Conservation (phyloP, 2,329 filamentous ascomycete species). For the Ascochyta viciae-villosae region DNA sequence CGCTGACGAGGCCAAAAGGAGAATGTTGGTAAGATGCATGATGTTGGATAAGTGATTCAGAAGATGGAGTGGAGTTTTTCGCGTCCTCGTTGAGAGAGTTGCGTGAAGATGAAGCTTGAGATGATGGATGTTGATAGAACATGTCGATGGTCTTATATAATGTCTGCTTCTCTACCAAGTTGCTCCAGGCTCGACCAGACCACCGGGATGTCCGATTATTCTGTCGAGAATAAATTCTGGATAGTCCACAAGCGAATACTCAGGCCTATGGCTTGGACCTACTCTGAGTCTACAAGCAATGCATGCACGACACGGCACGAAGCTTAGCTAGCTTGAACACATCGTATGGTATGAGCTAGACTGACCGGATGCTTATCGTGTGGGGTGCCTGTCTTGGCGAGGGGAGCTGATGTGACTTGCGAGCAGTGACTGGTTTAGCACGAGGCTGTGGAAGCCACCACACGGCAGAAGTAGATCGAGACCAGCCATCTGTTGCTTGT, state of each 20-base stretch:
- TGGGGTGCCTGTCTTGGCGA: background rate
- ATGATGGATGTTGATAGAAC: background rate
- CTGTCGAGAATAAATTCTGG: background rate
- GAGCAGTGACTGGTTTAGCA: background rate
- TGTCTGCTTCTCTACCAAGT: background rate
- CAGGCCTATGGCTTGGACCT: background rate
- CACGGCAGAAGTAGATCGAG: background rate
- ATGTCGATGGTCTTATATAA: background rate
- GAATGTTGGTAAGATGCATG: slow-evolving; percentile 25
- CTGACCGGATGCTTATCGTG: background rate
- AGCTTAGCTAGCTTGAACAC: slow-evolving; percentile 2
- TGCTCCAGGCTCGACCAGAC: background rate
- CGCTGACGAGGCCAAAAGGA: slow-evolving; percentile 24
- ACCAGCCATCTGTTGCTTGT: slow-evolving; percentile 3
- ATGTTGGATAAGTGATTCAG: background rate
- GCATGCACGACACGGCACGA: background rate
- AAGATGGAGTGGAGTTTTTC: background rate
- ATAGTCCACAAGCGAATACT: background rate
- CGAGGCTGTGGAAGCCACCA: background rate
- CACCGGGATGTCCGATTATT: background rate
- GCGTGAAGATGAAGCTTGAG: background rate
- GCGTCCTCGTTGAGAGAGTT: background rate
- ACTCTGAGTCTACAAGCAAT: slow-evolving; percentile 6
- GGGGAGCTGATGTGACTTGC: background rate
- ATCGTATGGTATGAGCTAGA: background rate